Percentiles rank a stretch among this genome's conserved stretches.
These are phyloP conservation scores for Fusarium piperis DNA, from an alignment of 2,329 filamentous ascomycete species.

Conservation along the genomic window DNA sequence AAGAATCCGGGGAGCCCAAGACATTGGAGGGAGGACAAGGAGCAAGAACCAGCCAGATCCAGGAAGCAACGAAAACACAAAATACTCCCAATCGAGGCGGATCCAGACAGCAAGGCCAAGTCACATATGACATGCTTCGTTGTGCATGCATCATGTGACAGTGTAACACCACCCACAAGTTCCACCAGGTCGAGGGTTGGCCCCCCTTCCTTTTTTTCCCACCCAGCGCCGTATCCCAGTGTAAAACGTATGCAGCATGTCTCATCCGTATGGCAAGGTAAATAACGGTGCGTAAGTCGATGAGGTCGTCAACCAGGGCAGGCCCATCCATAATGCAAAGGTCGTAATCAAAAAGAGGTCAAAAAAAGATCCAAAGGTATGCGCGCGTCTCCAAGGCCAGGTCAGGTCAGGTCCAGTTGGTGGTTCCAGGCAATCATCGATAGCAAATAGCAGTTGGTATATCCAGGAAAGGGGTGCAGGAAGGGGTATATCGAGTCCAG, in stretches of 20 bases:
- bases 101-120: constrained; percentile 49
- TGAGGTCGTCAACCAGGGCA: constrained; percentile 37
- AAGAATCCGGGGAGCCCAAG: constrained; percentile 40
- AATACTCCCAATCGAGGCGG: constrained; percentile 43
- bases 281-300: constrained; percentile 39
- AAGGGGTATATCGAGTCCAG: constrained; percentile 31
- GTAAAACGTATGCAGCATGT: constrained; percentile 48
- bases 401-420: constrained; percentile 25
- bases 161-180: constrained; percentile 38
- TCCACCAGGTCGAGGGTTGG: constrained; percentile 32
- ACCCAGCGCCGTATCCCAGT: constrained; percentile 44
- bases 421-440: constrained; percentile 37
- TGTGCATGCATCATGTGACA: constrained; percentile 14
- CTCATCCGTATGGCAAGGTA: constrained; percentile 46
- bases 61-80: constrained; percentile 42
- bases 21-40: constrained; percentile 35
- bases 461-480: constrained; percentile 26
- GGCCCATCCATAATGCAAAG: constrained; percentile 42
- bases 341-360: constrained; percentile 37
- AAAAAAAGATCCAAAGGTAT: constrained; percentile 35
- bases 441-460: constrained; percentile 37
- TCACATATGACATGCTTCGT: neutral
- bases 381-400: constrained; percentile 24
- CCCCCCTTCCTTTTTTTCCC: constrained; percentile 43
- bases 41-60: constrained; percentile 43